phyloP scores from a whole-genome alignment of 1,284 basidiomycete species.

The Sanguinoderma infundibulare region DNA sequence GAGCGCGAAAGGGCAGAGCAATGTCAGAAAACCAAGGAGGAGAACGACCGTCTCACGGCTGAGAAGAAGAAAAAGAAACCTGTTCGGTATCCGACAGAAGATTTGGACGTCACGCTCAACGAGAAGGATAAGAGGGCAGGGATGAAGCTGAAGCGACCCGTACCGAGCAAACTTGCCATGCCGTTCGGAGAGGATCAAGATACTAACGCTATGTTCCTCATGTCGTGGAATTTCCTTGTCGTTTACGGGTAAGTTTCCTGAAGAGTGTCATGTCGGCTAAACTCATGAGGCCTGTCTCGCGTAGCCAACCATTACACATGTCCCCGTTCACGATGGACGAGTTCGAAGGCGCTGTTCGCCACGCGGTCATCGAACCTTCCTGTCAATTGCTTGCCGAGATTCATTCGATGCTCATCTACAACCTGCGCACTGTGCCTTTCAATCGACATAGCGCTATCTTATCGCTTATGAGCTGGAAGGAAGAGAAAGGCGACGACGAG shows the following conservation, averaged over 20 bases:
- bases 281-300: neutral
- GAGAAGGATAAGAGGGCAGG: slow-evolving; percentile 83
- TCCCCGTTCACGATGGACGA: slow-evolving; percentile 96
- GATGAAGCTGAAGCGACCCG: slow-evolving; percentile 69
- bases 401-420: slow-evolving; percentile 89
- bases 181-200: slow-evolving; percentile 78
- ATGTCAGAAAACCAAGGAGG: slow-evolving; percentile 68
- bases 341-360: slow-evolving; percentile 86
- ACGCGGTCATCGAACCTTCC: slow-evolving; percentile 70
- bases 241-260: slow-evolving; percentile 80
- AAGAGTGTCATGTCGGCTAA: neutral
- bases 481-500: slow-evolving; percentile 42
- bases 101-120: slow-evolving; percentile 78
- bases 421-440: slow-evolving; percentile 80
- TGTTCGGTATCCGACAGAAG: slow-evolving; percentile 84
- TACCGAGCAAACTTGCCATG: slow-evolving; percentile 62
- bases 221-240: slow-evolving; percentile 92
- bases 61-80: slow-evolving; percentile 90
- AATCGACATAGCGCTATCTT: slow-evolving; percentile 71
- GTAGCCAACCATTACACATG: slow-evolving; percentile 83
- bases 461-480: slow-evolving; percentile 60
- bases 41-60: slow-evolving; percentile 68
- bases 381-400: slow-evolving; percentile 87
- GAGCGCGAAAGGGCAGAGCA: slow-evolving; percentile 69
- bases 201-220: slow-evolving; percentile 84